phyloP scores from a whole-genome alignment of 1,284 basidiomycete genomes.

The Irpex sp. region DNA sequence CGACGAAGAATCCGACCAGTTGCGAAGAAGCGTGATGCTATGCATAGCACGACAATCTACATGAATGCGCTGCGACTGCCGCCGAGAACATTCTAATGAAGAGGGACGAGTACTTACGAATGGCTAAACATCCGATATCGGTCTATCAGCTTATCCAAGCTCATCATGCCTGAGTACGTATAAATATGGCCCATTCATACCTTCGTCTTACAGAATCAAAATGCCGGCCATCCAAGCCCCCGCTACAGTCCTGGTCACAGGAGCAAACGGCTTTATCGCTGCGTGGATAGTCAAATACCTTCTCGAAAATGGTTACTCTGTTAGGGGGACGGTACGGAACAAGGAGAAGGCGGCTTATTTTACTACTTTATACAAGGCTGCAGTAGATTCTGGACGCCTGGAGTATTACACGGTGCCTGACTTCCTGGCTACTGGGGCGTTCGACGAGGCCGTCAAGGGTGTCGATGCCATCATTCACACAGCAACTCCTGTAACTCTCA shows the following conservation, averaged over 20 bases:
- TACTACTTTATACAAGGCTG: background rate
- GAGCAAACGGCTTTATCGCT: slow-evolving; percentile 33
- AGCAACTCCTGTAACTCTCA: slow-evolving; percentile 37
- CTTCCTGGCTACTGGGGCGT: slow-evolving; percentile 4
- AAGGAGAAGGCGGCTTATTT: background rate
- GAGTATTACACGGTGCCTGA: background rate
- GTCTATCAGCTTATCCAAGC: background rate
- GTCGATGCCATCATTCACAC: slow-evolving; percentile 41
- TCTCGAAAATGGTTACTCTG: slow-evolving; percentile 36
- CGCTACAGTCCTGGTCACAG: slow-evolving; percentile 27
- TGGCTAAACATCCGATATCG: background rate
- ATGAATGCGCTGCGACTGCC: background rate
- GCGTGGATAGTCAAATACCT: slow-evolving; percentile 30
- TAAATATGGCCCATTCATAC: background rate
- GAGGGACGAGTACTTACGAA: background rate
- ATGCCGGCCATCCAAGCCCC: slow-evolving; percentile 57
- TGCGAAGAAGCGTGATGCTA: background rate
- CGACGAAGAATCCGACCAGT: too few species aligned
- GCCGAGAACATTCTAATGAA: background rate
- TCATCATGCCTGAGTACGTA: background rate
- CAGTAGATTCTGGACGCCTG: background rate
- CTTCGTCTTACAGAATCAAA: background rate
- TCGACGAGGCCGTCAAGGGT: slow-evolving; percentile 35
- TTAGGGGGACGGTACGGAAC: slow-evolving; percentile 31
- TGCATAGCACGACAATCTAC: background rate